Conservation (phyloP, 148 eudicot species). For the Tetragonia tetragonoides region DNA sequence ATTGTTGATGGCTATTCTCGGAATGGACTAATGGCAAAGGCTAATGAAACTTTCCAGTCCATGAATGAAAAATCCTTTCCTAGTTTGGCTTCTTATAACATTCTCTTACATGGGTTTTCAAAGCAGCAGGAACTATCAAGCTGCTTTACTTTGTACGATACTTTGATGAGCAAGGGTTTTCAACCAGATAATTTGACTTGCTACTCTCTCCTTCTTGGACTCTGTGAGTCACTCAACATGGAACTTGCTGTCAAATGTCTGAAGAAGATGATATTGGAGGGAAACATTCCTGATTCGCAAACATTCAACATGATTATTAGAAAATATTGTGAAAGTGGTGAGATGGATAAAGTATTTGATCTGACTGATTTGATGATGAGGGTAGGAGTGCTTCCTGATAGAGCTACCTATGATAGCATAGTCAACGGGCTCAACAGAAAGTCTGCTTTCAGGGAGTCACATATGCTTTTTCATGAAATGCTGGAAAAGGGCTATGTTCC, state of each 20-base stretch:
- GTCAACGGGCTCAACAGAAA: constrained; percentile 49
- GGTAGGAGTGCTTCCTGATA: constrained; percentile 43
- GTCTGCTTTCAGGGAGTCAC: constrained; percentile 42
- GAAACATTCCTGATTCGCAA: constrained; percentile 45
- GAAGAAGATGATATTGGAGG: constrained; percentile 52
- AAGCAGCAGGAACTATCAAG: constrained; percentile 45
- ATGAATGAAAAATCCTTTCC: constrained; percentile 41
- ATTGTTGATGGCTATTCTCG: constrained; percentile 75
- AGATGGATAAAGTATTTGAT: constrained; percentile 57
- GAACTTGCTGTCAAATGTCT: constrained; percentile 67
- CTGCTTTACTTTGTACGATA: constrained; percentile 48
- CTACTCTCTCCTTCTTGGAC: constrained; percentile 61
- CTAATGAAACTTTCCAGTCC: constrained; percentile 36
- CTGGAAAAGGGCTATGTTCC: constrained; percentile 54
- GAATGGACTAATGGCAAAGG: constrained; percentile 48
- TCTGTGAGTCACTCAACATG: constrained; percentile 50
- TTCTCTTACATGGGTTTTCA: constrained; percentile 75
- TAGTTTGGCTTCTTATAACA: constrained; percentile 71
- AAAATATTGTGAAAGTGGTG: constrained; percentile 48
- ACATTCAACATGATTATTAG: constrained; percentile 61
- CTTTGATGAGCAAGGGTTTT: constrained; percentile 43
- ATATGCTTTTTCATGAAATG: constrained; percentile 55
- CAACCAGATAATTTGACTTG: constrained; percentile 64
- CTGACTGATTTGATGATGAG: constrained; percentile 50
- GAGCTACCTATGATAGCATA: constrained; percentile 53